Evolutionary conservation across 495 filamentous ascomycete species (phyloP), one percentile per base, ranked within the genome.

Genomic region (Hypomontagnella submonticulosa): DNA sequence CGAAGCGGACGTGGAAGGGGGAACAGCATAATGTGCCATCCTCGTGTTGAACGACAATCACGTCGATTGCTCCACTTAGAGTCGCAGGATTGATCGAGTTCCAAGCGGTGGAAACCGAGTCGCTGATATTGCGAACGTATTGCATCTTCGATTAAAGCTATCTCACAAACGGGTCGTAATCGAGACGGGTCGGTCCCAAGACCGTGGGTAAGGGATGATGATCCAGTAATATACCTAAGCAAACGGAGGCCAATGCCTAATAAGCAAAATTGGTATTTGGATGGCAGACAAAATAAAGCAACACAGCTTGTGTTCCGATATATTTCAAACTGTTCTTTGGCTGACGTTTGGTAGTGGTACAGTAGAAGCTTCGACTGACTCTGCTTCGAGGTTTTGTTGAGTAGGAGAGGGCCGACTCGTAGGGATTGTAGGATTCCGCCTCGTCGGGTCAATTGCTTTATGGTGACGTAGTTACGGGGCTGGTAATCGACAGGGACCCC

Each of bases 11-110:
- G 77, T 99, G 96, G 76, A 99, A 99, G 23, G 95, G 95, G 12
- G 95, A 97, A 77, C 95, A 99, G 56, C 89, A 89, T 6, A 88
- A 74, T 71, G 74, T 80, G 83, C 93, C 95, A 85, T 98, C 94
- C 75, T 96, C 91, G 63, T 97, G 94, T 74, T 98, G 92, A 44
- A 99, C 94, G 27, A 99, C 96, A 66, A 99, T 96, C 58, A 99
- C 95, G 80, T 99, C 95, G 77, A 99, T 97, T 66, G 95, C 95
- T 63, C 95, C 96, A 78, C 92, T 96, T 51, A 98, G 83, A 16
- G 95, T 99, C 23, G 95, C 93, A 34, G 96, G 95, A 76, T 99
- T 99, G 82, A 99, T 97, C 4, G 92, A 97, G 76, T 98, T 98
- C 95, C 95, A 99, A 73, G 95, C 95, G 80, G 96, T 97, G 36